Evolutionary conservation across 371 early-diverging fungal genomes (phyloP), one percentile per base, ranked within the genome.

Genomic region (Rhizomucor pusillus): DNA sequence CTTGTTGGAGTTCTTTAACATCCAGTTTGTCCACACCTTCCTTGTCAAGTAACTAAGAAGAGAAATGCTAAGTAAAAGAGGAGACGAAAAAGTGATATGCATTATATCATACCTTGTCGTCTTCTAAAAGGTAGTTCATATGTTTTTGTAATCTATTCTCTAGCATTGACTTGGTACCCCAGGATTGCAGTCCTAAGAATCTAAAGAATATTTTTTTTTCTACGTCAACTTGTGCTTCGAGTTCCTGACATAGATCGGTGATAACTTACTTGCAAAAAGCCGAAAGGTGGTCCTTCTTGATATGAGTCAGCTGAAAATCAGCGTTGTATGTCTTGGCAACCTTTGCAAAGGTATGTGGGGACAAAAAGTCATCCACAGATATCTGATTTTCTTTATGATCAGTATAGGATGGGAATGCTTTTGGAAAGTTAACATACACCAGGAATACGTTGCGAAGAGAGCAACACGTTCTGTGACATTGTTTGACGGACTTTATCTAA

Each of bases 141-240:
- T 82, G 70, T 41, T 78, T 71, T 12, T 60, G 59, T 24, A 86
- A 54, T 47, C 86, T 70, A n/a, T 66, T 64, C 44, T 71, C 65
- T n/a, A 86, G 55, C 60, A 82, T 76, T 20, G 66, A 67, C 37
- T 72, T 73, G 16, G 80, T 71, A 29, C 84, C 86, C 52, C 66
- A 78, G 24, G 74, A 72, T 48, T 49, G 52, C 48, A 86, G 48
- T 6, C 81, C 82, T 82, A 86, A 81, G 57, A 81, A 86, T 43
- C 82, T 81, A 60, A 1, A 9, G n/a, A n/a, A n/a, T n/a, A n/a
- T n/a, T n/a, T n/a, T n/a, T n/a, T n/a, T n/a, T n/a, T n/a, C n/a
- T n/a, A n/a, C n/a, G n/a, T n/a, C n/a, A n/a, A n/a, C n/a, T n/a
- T n/a, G n/a, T n/a, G n/a, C n/a, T n/a, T n/a, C n/a, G n/a, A n/a